Evolutionary conservation across 495 filamentous ascomycete genomes (phyloP).

Genomic region (Opeltia flavorubescens): DNA sequence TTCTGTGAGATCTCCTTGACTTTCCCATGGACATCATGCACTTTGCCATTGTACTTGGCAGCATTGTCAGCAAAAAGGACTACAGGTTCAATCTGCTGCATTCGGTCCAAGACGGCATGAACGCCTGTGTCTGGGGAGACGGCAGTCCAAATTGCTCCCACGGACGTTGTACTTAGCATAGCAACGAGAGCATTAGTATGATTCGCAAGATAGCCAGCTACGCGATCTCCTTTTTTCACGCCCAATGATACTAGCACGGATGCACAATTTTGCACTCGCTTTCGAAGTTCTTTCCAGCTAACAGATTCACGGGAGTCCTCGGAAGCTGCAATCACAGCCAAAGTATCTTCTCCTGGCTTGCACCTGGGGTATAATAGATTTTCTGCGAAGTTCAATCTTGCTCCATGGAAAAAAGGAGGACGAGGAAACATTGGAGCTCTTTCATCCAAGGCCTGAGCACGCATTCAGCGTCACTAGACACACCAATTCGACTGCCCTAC

Average conservation of each 20-base stretch:
- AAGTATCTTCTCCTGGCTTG: slow-evolving; percentile 37
- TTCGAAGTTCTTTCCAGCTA: slow-evolving; percentile 70
- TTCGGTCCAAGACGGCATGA: slow-evolving; percentile 64
- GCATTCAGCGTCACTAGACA: neutral
- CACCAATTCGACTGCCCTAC: slow-evolving; percentile 22
- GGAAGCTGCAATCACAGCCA: slow-evolving; percentile 60
- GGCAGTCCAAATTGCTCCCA: slow-evolving; percentile 85
- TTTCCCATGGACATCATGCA: slow-evolving; percentile 58
- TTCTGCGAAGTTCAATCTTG: slow-evolving; percentile 78
- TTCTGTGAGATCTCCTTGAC: slow-evolving; percentile 52
- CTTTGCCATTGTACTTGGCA: slow-evolving; percentile 76
- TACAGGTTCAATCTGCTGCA: slow-evolving; percentile 68
- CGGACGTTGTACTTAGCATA: slow-evolving; percentile 64
- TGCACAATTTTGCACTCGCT: slow-evolving; percentile 60
- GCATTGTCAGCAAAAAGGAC: slow-evolving; percentile 77
- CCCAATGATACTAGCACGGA: slow-evolving; percentile 51
- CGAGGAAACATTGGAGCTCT: slow-evolving; percentile 65
- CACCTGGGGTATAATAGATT: slow-evolving; percentile 70
- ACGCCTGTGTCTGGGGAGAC: slow-evolving; percentile 76
- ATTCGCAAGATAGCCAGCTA: slow-evolving; percentile 81
- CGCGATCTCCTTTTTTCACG: slow-evolving; percentile 51
- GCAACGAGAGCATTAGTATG: slow-evolving; percentile 73
- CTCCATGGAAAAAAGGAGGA: slow-evolving; percentile 67
- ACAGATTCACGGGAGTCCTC: slow-evolving; percentile 52
- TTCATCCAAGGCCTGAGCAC: slow-evolving; percentile 49